Evolutionary conservation across 2,329 filamentous ascomycete genomes (phyloP), one percentile per base, ranked within the genome.

Genomic region (Magnaporthiopsis poae): DNA sequence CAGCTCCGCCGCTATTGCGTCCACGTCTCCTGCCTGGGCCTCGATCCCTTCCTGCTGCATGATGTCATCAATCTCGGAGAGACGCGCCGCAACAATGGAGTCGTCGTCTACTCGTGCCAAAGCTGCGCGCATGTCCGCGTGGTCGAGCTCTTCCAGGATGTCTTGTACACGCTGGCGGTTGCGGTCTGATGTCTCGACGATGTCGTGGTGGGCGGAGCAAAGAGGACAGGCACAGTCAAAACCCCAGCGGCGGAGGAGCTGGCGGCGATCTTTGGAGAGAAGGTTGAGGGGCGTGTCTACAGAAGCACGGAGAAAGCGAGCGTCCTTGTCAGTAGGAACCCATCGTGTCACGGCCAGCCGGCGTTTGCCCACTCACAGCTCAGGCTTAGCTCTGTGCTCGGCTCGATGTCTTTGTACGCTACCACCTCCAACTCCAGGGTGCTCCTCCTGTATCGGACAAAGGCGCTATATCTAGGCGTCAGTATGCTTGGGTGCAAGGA

Each of bases 11-110:
- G 70, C 70, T 12, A 69, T 68, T 31, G 67, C 61, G 61, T 71
- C 69, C 60, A 71, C 71, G 66, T 70, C 70, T n/a, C 71, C 69
- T 15, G 72, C 65, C 68, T 71, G 70, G 15, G 71, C 70, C 31
- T 68, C 63, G 5, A 73, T 67, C 25, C 69, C 67, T 65, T 73
- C 71, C 27, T 62, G 12, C 3, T 69, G 68, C 8, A 73, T 68
- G 9, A 73, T 60, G 9, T 21, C n/a, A 15, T 68, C n/a, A 0
- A 70, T 65, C 65, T 73, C 71, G 5, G n/a, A 31, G 18, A 70
- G 68, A 1, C 71, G 60, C 29, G 67, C 60, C 8, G 60, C 68
- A 0, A 69, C 63, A 1, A 65, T 31, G 39, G 33, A 62, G 13
- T 59, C 60, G 8, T 29, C n/a, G 12, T 62, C 62, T 21, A 36